Conservation (phyloP, 805 yeast genomes). For the Candida sakaeoensis region DNA sequence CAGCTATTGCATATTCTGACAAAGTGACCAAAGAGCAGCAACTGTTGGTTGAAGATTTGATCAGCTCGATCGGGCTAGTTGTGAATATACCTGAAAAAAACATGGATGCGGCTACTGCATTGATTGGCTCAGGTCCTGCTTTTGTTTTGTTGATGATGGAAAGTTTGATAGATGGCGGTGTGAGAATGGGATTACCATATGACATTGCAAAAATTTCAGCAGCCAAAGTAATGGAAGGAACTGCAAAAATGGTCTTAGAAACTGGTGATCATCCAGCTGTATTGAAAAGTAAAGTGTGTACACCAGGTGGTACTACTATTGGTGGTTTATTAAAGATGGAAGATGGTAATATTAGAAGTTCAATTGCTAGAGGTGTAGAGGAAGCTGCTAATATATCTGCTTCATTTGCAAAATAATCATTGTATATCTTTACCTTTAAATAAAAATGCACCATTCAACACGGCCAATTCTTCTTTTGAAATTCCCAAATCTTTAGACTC, state of each 20-base stretch:
- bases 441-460: constrained; percentile 7
- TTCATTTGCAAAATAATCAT: constrained; percentile 28
- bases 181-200: constrained; percentile 88
- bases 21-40: constrained; percentile 41
- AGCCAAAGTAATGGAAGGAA: constrained; percentile 90
- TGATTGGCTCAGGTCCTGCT: constrained; percentile 97
- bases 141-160: constrained; percentile 87
- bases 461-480: constrained; percentile 29
- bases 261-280: constrained; percentile 87
- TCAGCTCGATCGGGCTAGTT: constrained; percentile 65
- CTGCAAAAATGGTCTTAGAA: constrained; percentile 82
- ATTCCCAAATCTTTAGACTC: constrained; percentile 30
- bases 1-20: constrained; percentile 75
- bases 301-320: constrained; percentile 98
- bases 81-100: constrained; percentile 77
- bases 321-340: constrained; percentile 93
- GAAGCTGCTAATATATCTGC: constrained; percentile 86
- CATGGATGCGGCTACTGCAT: constrained; percentile 94
- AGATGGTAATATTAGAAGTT: constrained; percentile 83
- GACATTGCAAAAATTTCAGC: constrained; percentile 82
- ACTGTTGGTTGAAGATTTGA: constrained; percentile 48
- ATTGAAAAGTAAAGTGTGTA: constrained; percentile 82
- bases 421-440: constrained; percentile 8
- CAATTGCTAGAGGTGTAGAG: constrained; percentile 83
- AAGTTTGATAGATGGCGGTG: constrained; percentile 90